Evolutionary conservation across 352 stramenopile genomes (phyloP).

Genomic region (Phytophthora syringae): DNA sequence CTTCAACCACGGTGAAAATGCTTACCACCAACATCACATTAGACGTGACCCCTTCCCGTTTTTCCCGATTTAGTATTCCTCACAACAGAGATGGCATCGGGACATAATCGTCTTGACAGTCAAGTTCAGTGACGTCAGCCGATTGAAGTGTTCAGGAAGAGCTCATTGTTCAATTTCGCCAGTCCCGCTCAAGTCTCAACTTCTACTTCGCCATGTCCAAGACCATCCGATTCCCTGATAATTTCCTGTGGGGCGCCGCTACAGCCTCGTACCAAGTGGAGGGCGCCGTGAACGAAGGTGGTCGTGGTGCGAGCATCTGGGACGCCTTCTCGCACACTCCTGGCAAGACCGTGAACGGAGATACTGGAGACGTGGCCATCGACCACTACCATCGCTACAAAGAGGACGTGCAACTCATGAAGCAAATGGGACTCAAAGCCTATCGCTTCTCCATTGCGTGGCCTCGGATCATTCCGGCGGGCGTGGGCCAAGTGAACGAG

Average conservation of each 20-base stretch:
- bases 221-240: conserved; percentile 51
- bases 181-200: conserved; percentile 2
- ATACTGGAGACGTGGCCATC: conserved; percentile 87
- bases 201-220: conserved; percentile 29
- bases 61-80: not conserved
- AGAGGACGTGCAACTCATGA: conserved; percentile 93
- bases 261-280: conserved; percentile 94
- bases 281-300: too few species aligned
- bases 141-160: not conserved
- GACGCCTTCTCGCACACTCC: conserved; percentile 84
- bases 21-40: not conserved
- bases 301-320: conserved; percentile 88
- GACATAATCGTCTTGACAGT: not conserved
- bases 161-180: conserved; percentile 27
- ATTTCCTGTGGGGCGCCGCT: conserved; percentile 87
- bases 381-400: conserved; percentile 92
- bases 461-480: conserved; percentile 92
- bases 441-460: conserved; percentile 94
- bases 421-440: conserved; percentile 83
- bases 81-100: not conserved
- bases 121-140: not conserved
- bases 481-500: conserved; percentile 78
- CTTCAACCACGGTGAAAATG: conserved; percentile 32
- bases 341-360: conserved; percentile 67
- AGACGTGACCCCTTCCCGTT: conserved; percentile 4